Evolutionary conservation across 2,329 filamentous ascomycete genomes (phyloP).

Genomic region (Allantophomopsis cytisporea): DNA sequence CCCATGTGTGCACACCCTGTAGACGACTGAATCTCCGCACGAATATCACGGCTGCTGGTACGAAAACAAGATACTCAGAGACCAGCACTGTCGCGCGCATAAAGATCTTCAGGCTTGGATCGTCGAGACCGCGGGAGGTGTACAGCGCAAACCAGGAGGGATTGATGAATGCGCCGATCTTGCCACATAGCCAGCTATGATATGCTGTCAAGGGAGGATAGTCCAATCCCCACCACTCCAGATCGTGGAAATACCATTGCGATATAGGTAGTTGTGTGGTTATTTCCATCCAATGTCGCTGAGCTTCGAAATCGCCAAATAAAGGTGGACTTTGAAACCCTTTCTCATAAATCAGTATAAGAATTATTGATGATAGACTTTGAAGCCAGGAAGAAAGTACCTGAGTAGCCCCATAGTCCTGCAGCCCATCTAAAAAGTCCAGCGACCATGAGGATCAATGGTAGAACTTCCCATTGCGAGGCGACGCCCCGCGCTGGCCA

Average conservation of each 20-base stretch:
- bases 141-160: conserved; percentile 80
- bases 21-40: conserved; percentile 67
- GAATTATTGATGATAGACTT: background rate
- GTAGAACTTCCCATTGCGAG: conserved; percentile 87
- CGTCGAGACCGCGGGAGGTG: conserved; percentile 69
- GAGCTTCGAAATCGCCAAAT: conserved; percentile 95
- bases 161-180: conserved; percentile 67
- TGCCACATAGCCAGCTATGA: conserved; percentile 91
- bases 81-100: conserved; percentile 88
- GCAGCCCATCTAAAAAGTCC: conserved; percentile 89
- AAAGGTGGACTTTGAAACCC: conserved; percentile 74
- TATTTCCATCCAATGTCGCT: conserved; percentile 98
- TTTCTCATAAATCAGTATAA: conserved; percentile 20
- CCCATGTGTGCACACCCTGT: conserved; percentile 68
- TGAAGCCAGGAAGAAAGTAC: conserved; percentile 27
- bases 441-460: conserved; percentile 77
- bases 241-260: conserved; percentile 95
- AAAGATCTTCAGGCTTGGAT: conserved; percentile 73
- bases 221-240: conserved; percentile 95
- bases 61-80: conserved; percentile 81
- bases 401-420: conserved; percentile 90
- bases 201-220: conserved; percentile 97
- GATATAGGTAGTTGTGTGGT: conserved; percentile 80
- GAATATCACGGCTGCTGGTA: conserved; percentile 78
- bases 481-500: conserved; percentile 77